Percentiles rank a stretch among this genome's conserved stretches.
These are phyloP conservation scores for Malus fusca DNA, from an alignment of 306 rosid genomes.

Conservation along the genomic window DNA sequence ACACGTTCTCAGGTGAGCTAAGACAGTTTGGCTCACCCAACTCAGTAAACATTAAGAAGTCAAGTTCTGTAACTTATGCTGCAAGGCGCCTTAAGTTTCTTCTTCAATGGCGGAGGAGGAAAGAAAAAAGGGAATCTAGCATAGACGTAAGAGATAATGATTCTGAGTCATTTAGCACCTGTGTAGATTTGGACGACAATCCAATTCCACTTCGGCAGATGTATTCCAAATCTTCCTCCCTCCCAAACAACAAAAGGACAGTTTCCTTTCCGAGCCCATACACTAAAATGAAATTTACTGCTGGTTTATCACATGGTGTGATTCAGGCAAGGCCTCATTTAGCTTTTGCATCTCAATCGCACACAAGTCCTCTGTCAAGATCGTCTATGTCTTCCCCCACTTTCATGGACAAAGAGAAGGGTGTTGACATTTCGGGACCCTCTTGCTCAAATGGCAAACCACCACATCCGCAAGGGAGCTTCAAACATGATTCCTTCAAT, in stretches of 20 bases:
- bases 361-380: conserved; percentile 26
- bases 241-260: conserved; percentile 53
- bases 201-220: conserved; percentile 61
- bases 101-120: conserved; percentile 56
- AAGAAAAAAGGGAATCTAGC: conserved; percentile 29
- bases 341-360: conserved; percentile 23
- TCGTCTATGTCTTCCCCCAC: conserved; percentile 41
- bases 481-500: conserved; percentile 34
- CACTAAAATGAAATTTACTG: conserved; percentile 50
- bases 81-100: conserved; percentile 52
- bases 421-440: conserved; percentile 21
- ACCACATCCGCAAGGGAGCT: conserved; percentile 14
- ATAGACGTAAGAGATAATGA: conserved; percentile 34
- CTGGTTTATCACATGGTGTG: conserved; percentile 76
- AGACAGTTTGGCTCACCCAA: conserved; percentile 30
- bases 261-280: conserved; percentile 58
- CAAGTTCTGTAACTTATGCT: conserved; percentile 32
- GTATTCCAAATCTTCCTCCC: conserved; percentile 41
- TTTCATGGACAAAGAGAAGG: conserved; percentile 35
- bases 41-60: conserved; percentile 37
- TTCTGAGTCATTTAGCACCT: conserved; percentile 32
- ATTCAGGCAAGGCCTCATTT: conserved; percentile 54
- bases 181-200: conserved; percentile 31
- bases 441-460: conserved; percentile 27
- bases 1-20: conserved; percentile 33